A percentile compares a stretch with the other conserved stretches of the same genome.
phyloP scores from a whole-genome alignment of 192 early-diverging fungal genomes.

The Coemansia sp. region DNA sequence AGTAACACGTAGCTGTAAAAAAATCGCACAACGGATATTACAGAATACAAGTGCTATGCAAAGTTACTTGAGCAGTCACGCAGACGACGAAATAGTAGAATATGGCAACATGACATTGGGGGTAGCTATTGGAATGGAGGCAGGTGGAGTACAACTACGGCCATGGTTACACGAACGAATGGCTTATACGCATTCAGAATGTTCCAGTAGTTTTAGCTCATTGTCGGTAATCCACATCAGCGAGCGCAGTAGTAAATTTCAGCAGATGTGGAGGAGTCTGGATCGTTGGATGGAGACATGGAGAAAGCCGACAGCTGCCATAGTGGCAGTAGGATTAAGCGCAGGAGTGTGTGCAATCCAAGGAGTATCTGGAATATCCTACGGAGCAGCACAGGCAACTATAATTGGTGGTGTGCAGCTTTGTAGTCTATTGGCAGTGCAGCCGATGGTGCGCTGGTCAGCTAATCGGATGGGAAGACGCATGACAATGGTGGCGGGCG shows the following conservation, averaged over 20 bases:
- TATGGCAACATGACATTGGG: too few species aligned
- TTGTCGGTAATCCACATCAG: constrained; percentile 3
- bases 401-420: constrained; percentile 28
- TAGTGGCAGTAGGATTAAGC: constrained; percentile 7
- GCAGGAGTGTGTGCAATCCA: constrained; percentile 20
- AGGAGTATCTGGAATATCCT: constrained; percentile 23
- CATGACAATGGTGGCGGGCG: constrained; percentile 2
- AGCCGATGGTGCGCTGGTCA: not conserved
- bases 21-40: too few species aligned
- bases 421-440: not conserved
- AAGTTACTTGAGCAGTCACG: too few species aligned
- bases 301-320: not conserved
- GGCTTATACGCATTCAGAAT: constrained; percentile 29
- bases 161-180: not conserved
- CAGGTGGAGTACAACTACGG: too few species aligned
- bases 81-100: too few species aligned
- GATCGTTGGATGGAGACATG: not conserved
- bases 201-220: constrained; percentile 30
- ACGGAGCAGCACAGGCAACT: constrained; percentile 3
- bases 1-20: too few species aligned
- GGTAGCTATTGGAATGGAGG: too few species aligned
- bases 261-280: not conserved
- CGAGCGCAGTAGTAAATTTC: not conserved
- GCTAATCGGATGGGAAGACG: not conserved
- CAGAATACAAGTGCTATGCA: too few species aligned